Conservation (phyloP, 2,329 filamentous ascomycete species). For the Chalaropsis ovoidea region DNA sequence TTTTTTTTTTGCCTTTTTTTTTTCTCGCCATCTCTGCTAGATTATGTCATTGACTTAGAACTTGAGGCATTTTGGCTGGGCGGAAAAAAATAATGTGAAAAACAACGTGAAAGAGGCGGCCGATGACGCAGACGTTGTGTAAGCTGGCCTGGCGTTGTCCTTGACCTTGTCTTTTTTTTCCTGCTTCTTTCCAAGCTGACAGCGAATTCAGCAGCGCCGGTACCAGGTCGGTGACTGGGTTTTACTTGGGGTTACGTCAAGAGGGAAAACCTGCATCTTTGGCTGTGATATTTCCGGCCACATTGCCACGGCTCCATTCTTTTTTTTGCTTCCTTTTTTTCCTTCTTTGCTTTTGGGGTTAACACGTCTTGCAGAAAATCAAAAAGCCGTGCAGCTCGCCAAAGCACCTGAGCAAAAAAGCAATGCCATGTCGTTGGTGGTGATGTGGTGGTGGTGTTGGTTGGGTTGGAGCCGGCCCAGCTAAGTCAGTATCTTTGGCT, state of each 20-base stretch:
- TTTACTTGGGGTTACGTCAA: neutral
- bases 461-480: neutral
- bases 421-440: neutral
- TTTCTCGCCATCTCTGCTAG: neutral
- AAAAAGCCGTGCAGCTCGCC: conserved; percentile 1
- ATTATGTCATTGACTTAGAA: conserved; percentile 3
- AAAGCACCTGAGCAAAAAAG: neutral
- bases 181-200: conserved; percentile 8
- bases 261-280: neutral
- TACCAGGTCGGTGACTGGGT: neutral
- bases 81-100: neutral
- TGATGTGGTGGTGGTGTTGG: too few species aligned
- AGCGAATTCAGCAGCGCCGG: neutral
- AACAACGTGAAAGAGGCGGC: neutral
- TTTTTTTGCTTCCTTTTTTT: neutral
- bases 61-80: conserved; percentile 9
- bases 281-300: too few species aligned
- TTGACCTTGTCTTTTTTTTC: neutral
- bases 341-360: neutral
- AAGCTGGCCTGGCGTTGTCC: neutral
- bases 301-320: neutral
- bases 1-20: neutral
- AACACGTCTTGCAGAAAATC: neutral
- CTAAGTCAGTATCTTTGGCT: neutral
- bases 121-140: neutral